Evolutionary conservation across 2,329 filamentous ascomycete genomes (phyloP), one percentile per base, ranked within the genome.

Genomic region (Nemania sp.): DNA sequence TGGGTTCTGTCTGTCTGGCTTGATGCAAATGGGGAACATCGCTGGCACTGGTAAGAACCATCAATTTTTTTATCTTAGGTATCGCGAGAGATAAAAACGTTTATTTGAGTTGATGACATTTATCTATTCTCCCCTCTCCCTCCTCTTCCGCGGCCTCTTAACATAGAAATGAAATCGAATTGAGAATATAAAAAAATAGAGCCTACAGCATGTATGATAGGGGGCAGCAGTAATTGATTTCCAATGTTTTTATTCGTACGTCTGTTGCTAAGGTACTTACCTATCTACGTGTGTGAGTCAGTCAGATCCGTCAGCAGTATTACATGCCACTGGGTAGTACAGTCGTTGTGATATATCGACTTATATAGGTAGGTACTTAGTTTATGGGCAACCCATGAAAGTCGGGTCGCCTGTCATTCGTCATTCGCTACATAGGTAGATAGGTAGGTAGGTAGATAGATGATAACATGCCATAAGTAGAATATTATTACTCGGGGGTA

Each of bases 401-500:
- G 11, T 11, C 35, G 11, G 35, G 11, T 11, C 35, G 11, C 35
- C 35, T 39, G 5, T 11, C 3, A 12, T 49, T 49, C 46, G 18
- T 25, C 34, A 7, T 50, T 21, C 17, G 11, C 39, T 39, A 12
- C 3, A 39, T 4, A 7, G 34, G 7, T 35, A 35, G 34, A 35
- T 35, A 35, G 7, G 7, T 13, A 35, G 34, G 34, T 35, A 35
- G 34, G 34, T 35, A 35, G n/a, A n/a, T 63, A 43, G 17, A 54
- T 64, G 54, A 48, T 67, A 53, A n/a, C 51, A 51, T 66, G 59
- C 60, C 65, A n/a, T n/a, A n/a, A 68, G 60, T 67, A 68, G 56
- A 66, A 29, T 55, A 71, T 66, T 55, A 53, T 60, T 69, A 65
- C 63, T 63, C 63, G 65, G 69, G 25, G 69, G 69, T 71, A 71